A percentile compares a stretch with the other conserved stretches of the same genome.
These are phyloP conservation scores for Acanthamoeba polyphaga DNA, from an alignment of 208 protist genomes.

Conservation along the genomic window DNA sequence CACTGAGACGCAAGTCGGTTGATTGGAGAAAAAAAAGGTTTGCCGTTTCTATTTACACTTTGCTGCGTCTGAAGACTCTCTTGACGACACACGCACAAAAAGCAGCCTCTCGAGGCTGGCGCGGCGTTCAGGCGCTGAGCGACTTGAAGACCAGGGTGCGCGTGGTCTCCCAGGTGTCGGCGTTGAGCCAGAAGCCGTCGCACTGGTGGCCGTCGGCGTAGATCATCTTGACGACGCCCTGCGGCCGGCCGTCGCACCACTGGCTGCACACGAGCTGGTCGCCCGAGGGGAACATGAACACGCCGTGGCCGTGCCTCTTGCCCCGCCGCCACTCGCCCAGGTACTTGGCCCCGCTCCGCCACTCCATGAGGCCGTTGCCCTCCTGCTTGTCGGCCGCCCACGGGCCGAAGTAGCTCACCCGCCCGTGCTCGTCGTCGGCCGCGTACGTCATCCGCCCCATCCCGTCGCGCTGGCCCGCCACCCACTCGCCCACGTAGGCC, in stretches of 20 bases:
- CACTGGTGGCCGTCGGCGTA: neutral
- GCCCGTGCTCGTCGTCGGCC: neutral
- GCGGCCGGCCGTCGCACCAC: conserved; percentile 30
- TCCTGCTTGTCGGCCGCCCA: neutral
- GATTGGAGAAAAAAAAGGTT: too few relatives aligned
- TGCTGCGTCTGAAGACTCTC: too few relatives aligned
- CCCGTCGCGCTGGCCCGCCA: neutral
- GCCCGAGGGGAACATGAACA: conserved; percentile 32
- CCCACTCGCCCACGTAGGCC: conserved; percentile 33
- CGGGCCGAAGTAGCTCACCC: conserved; percentile 28
- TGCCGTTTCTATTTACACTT: too few relatives aligned
- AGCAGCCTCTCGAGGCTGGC: too few relatives aligned
- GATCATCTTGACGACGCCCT: neutral
- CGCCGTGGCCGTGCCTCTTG: conserved; percentile 51
- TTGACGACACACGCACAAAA: too few relatives aligned
- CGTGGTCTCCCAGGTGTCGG: conserved; percentile 10
- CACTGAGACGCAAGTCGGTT: neutral
- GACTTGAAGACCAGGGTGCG: neutral
- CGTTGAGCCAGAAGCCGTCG: conserved; percentile 34
- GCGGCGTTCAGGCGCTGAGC: neutral
- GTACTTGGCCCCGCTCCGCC: conserved; percentile 62
- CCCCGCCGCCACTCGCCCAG: neutral
- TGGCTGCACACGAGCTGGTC: neutral
- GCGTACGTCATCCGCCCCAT: conserved; percentile 46
- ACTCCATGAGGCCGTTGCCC: conserved; percentile 40